Base-by-base conservation (phyloP, 805 yeast species). In the Tetrapisispora arboricola region DNA sequence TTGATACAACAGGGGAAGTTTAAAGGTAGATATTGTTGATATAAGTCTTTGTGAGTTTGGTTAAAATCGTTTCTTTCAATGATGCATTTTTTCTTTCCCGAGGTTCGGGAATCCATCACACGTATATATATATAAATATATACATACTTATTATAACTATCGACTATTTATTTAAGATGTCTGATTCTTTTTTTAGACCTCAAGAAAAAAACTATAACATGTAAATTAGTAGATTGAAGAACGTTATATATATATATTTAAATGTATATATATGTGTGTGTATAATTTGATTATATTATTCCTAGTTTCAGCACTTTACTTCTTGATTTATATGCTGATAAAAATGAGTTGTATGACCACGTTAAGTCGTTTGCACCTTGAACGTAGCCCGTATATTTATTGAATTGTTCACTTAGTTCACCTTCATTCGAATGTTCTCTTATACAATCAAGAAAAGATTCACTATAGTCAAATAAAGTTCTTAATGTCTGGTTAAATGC, bases 341-440 rank as follows among this genome's bases (percentile, higher is more conserved):
- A 78, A 35, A 83, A 74, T 4, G 94, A 72, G 25, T 86, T 76
- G 57, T 85, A 85, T 45, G 94, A 81, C 97, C 97, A 90, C 4
- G 96, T 88, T 50, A 90, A 72, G 51, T 84, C 75, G 41, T 65
- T 63, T 0, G 97, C 97, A 6, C 97, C 97, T 60, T 80, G 82
- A 81, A 86, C 76, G 58, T 62, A 86, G 0, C 97, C 97, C 32
- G 72, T 76, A 51, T 78, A 72, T 53, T 73, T 76, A 63, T 84
- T 85, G 60, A 86, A 85, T 56, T 90, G 96, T 62, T 90, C 97
- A 53, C 88, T 80, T 77, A 90, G 78, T 40, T 94, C 94, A 16
- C 76, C 73, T 40, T 61, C 63, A 50, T 57, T 84, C 18, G 73
- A 75, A 58, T 80, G 87, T 24, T 67, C 68, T 51, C 72, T 70